Evolutionary conservation across 129 eudicot genomes (phyloP), one percentile per base, ranked within the genome.

Genomic region (Lonicera japonica): DNA sequence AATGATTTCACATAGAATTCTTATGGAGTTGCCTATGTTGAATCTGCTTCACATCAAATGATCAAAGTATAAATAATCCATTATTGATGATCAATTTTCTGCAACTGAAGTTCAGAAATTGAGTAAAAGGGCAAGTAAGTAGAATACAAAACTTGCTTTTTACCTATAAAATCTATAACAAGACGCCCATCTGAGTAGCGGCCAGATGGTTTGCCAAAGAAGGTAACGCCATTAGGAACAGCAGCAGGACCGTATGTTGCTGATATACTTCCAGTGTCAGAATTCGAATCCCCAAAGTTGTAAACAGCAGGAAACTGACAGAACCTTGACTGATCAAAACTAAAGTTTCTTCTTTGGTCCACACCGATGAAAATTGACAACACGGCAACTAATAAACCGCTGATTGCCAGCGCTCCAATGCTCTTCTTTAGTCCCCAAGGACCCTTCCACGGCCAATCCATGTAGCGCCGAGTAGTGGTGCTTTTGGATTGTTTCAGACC

Each of bases 271-370:
- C 88, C 88, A 0, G 81, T 78, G 53, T 82, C 88, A 2, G 88
- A 82, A 74, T 79, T 79, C 2, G 88, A 82, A 50, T 82, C 88
- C 11, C 88, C 88, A 52, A 82, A 82, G 79, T 82, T 78, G 75
- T 58, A 82, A 43, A 78, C 65, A 25, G 88, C 84, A 24, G 88
- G 76, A 65, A 78, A 74, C 20, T 75, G 66, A 63, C 88, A 82
- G 22, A 36, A 66, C 41, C 60, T 50, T 24, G 75, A 66, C 6
- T 15, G 70, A 61, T 54, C 59, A 34, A 65, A 7, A 36, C 43
- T 29, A 43, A 38, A 39, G 0, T 45, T 56, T 14, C 67, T 21
- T 61, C 46, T 24, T 25, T 46, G 50, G 8, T 36, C 65, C 5
- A 77, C 34, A n/a, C 66, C 48, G 29, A 58, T 40, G 54, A 77